These are phyloP conservation scores for Tuber melanosporum DNA, from an alignment of 495 filamentous ascomycete genomes.

Conservation along the genomic window DNA sequence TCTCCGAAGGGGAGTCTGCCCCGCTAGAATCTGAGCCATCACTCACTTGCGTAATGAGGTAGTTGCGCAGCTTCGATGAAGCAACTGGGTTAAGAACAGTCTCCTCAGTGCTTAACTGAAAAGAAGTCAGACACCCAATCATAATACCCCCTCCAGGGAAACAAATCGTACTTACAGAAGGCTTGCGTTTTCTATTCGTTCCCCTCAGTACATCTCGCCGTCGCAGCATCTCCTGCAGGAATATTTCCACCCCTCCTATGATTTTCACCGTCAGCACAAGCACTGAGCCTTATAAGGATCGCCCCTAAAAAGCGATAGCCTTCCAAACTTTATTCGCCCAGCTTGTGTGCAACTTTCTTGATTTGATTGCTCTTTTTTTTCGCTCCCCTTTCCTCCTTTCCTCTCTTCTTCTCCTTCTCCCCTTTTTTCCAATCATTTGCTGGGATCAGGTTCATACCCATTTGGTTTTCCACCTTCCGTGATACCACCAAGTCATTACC, in stretches of 20 bases:
- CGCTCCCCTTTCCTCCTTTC: neutral
- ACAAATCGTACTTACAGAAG: conserved; percentile 25
- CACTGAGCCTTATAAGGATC: neutral
- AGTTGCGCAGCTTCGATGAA: conserved; percentile 15
- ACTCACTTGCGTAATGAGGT: conserved; percentile 13
- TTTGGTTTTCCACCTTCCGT: conserved; percentile 13
- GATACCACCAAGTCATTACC: conserved; percentile 10
- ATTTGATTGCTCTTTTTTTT: neutral
- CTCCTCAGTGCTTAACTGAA: conserved; percentile 16
- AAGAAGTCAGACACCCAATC: conserved; percentile 17
- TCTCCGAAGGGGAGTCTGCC: conserved; percentile 27
- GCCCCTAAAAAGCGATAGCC: neutral
- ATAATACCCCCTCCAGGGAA: neutral
- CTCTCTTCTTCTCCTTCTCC: neutral
- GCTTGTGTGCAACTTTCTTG: neutral
- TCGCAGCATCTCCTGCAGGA: conserved; percentile 32
- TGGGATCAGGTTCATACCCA: conserved; percentile 18
- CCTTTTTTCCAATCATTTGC: neutral
- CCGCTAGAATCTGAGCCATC: conserved; percentile 32
- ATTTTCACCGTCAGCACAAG: conserved; percentile 11
- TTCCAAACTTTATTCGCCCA: neutral
- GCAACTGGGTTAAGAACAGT: conserved; percentile 15
- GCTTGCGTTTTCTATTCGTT: conserved; percentile 28
- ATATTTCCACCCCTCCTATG: conserved; percentile 22
- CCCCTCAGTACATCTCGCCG: conserved; percentile 19